phyloP scores from a whole-genome alignment of 2,329 filamentous ascomycete species.

The Trichophyton rubrum region DNA sequence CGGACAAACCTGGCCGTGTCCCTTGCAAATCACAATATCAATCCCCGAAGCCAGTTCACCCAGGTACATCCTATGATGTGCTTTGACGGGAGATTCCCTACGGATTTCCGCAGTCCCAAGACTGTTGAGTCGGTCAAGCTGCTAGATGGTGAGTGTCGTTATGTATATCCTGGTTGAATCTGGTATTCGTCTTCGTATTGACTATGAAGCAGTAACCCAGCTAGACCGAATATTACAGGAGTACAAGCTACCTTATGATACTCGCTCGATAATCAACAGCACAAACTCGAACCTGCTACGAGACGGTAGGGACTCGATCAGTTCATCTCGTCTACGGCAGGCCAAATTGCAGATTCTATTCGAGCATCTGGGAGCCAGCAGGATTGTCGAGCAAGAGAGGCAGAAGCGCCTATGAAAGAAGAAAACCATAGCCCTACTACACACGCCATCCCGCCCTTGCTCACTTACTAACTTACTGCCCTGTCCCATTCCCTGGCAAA shows the following conservation, averaged over 20 bases:
- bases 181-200: not conserved
- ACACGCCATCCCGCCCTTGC: not conserved
- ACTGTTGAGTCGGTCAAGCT: slow-evolving; percentile 15
- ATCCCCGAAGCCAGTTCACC: slow-evolving; percentile 13
- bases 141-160: slow-evolving; percentile 15
- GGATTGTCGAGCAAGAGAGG: slow-evolving; percentile 13
- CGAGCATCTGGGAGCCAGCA: slow-evolving; percentile 16
- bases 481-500: not conserved
- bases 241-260: slow-evolving; percentile 16
- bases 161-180: not conserved
- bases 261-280: slow-evolving; percentile 8
- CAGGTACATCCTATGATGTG: slow-evolving; percentile 18
- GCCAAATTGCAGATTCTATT: slow-evolving; percentile 16
- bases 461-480: not conserved
- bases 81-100: slow-evolving; percentile 16
- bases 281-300: slow-evolving; percentile 4
- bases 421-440: not conserved
- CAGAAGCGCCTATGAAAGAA: not conserved
- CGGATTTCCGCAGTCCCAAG: slow-evolving; percentile 15
- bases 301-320: slow-evolving; percentile 6
- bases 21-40: slow-evolving; percentile 15
- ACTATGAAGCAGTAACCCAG: slow-evolving; percentile 12
- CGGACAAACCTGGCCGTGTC: slow-evolving; percentile 16
- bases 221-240: slow-evolving; percentile 18
- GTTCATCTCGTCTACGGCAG: slow-evolving; percentile 12